Evolutionary conservation across 192 early-diverging fungal species (phyloP), one percentile per base, ranked within the genome.

Genomic region (Martensiomyces pterosporus): DNA sequence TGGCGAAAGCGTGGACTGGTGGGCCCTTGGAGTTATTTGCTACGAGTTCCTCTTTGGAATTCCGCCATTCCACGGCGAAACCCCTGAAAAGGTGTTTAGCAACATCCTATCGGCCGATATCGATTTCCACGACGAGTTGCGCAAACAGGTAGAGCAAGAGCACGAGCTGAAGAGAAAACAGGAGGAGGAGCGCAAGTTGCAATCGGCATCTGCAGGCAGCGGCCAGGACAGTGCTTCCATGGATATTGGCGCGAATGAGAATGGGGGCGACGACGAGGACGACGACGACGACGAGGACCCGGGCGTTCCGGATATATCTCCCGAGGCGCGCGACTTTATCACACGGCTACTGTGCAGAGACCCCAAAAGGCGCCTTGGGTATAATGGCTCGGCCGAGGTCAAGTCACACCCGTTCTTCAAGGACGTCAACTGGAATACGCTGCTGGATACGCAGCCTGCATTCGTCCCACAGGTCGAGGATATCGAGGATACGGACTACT

Each of bases 41-140:
- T 98, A 91, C 61, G 94, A 98, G 69, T 91, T 98, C 49, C 47
- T 96, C 18, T 83, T 85, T 40, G 94, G 94, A 0, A 68, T 81
- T 1, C 92, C 94, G 8, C 93, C 92, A 0, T 94, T 94, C 32
- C 53, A 73, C 43, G 69, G 62, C 39, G 50, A 57, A 7, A 57
- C 69, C 13, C 69, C 69, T 1, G 69, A 73, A 32, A 57, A 57
- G 47, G 69, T 73, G 10, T 73, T 73, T 35, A 41, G 49, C 19
- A 73, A 73, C 46, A 73, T 73, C 13, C 40, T 73, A 16, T 55
- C 61, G 10, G 45, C 52, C 0, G 27, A 48, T 14, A 44, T 66
- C 10, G 69, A 73, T 40, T 73, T 73, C 58, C 62, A 57, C 38
- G 69, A 73, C 25, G 57, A 52, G 10, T 12, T 39, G 14, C 48